Base-by-base conservation (phyloP, 768 basidiomycete species). In the Paxillus ammoniavirescens region DNA sequence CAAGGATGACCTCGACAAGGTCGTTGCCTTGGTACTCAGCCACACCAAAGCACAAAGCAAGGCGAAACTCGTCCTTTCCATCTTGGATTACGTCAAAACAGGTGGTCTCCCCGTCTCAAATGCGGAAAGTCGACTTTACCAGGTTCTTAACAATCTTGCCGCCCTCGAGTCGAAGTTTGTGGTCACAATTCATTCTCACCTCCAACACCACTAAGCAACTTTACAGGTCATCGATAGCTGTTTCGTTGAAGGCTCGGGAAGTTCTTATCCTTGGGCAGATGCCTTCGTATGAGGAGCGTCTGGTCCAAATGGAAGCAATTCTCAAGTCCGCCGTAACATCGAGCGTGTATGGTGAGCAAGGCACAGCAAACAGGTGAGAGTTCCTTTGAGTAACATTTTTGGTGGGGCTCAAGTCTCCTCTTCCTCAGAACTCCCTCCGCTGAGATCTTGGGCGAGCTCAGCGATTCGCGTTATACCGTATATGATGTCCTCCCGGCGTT, bases 401-500 rank as follows among this genome's bases (percentile, higher is more conserved):
- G 14, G 18, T 47, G 12, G 44, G 37, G 21, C 37, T 59, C 68
- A 58, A 65, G 57, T 42, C 6, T 53, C 43, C 7, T 47, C 33
- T 33, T 10, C 35, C 35, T 12, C 47, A 92, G 94, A 64, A 81
- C 82, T 1, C 97, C 96, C 8, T 89, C 91, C 17, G 76, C 82
- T 3, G 95, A 98, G 56, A 80, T 93, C 36, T 77, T 99, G 62
- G 85, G 85, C 65, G 97, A 99, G 72, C 82, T 99, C 26, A 92
- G 89, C 57, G 97, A 99, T 72, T 98, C 96, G 6, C 82, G 91
- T 41, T 98, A 95, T 73, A 94, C 93, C 13, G 95, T 98, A 14
- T 99, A 88, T 71, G 97, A 99, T 66, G 97, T 99, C 7, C 82
- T 99, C 44, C 93, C 95, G 4, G 81, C 91, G 6, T 99, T 99